Evolutionary conservation across 345 rosid genomes (phyloP).

Genomic region (Acer negundo): DNA sequence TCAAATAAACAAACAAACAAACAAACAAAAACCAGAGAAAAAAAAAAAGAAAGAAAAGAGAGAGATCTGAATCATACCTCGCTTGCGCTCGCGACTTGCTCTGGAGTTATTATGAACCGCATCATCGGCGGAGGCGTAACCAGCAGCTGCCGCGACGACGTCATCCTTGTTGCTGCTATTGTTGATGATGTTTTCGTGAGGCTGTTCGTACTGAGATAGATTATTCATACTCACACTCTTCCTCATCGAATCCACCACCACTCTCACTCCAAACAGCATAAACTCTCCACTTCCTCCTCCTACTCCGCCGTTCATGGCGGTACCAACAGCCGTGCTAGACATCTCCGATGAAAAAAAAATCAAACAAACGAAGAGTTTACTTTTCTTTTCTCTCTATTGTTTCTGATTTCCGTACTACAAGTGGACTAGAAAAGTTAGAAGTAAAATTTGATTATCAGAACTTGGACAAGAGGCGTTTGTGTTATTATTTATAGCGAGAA

Average conservation of each 20-base stretch:
- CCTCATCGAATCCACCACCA: conserved; percentile 93
- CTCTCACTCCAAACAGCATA: conserved; percentile 87
- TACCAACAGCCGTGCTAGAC: conserved; percentile 6
- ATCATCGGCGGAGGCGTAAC: conserved; percentile 87
- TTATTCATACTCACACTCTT: conserved; percentile 88
- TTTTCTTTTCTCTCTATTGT: neutral
- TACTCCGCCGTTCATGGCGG: neutral
- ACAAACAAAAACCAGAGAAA: neutral
- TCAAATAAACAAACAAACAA: conserved; percentile 1
- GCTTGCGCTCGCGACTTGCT: conserved; percentile 67
- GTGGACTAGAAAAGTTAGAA: neutral
- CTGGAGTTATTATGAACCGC: conserved; percentile 51
- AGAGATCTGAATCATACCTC: conserved; percentile 54
- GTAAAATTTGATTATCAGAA: neutral
- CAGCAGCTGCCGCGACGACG: conserved; percentile 28
- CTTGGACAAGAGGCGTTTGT: neutral
- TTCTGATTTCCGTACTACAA: neutral
- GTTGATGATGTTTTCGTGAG: conserved; percentile 30
- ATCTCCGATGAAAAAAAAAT: neutral
- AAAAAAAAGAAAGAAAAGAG: neutral
- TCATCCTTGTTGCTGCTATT: conserved; percentile 29
- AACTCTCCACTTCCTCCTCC: conserved; percentile 49
- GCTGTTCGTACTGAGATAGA: conserved; percentile 71
- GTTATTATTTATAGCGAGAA: conserved; percentile 4
- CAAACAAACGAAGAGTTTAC: neutral